Conservation (phyloP, 1,139 yeast species). For the Taphrina pruni region DNA sequence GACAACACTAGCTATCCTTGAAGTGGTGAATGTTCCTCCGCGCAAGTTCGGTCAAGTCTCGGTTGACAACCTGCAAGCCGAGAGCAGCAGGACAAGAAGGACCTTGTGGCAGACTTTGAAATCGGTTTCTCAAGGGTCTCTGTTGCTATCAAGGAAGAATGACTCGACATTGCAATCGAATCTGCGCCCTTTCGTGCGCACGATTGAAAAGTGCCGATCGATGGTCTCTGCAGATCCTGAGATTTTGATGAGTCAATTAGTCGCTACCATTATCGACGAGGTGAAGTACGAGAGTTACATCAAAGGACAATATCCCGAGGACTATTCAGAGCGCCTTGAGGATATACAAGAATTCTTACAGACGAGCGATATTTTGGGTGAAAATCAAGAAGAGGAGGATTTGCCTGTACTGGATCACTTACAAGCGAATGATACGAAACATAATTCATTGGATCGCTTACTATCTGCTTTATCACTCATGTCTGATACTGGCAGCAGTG, state of each 20-base stretch:
- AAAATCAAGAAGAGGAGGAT: conserved; percentile 54
- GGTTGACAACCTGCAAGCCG: conserved; percentile 50
- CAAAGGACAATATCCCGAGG: conserved; percentile 51
- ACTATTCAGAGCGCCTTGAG: conserved; percentile 43
- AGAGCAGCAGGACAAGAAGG: conserved; percentile 40
- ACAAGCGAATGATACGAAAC: conserved; percentile 38
- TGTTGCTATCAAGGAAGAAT: conserved; percentile 34
- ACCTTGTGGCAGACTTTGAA: conserved; percentile 44
- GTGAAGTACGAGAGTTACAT: conserved; percentile 47
- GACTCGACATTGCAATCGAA: conserved; percentile 10
- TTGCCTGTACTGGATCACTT: conserved; percentile 45
- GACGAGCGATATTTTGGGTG: conserved; percentile 51
- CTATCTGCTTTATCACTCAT: conserved; percentile 64
- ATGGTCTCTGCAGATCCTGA: not conserved
- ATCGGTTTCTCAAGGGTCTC: conserved; percentile 42
- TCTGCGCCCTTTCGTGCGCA: conserved; percentile 3
- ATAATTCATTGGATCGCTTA: conserved; percentile 54
- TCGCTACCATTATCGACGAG: conserved; percentile 24
- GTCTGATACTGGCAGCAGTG: conserved; percentile 53
- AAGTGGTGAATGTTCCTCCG: conserved; percentile 66
- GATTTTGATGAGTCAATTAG: conserved; percentile 6
- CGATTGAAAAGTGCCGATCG: conserved; percentile 7
- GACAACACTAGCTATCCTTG: conserved; percentile 65
- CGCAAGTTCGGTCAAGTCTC: conserved; percentile 74
- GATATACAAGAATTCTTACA: conserved; percentile 40